phyloP scores from a whole-genome alignment of 345 rosid genomes.

The Heritiera fomes region DNA sequence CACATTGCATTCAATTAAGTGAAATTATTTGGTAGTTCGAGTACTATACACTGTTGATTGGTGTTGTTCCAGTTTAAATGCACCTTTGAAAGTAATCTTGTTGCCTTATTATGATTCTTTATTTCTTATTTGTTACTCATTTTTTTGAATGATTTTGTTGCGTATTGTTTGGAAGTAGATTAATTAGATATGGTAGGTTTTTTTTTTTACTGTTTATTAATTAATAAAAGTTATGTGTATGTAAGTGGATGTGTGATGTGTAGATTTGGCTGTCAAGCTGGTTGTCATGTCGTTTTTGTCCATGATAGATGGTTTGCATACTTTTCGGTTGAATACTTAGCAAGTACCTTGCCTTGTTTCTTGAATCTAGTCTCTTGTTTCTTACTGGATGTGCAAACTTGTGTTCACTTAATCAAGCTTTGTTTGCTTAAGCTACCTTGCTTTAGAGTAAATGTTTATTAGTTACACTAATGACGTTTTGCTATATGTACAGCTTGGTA shows the following conservation, averaged over 20 bases:
- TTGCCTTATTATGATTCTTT: not conserved
- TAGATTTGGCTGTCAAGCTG: not conserved
- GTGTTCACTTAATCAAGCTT: not conserved
- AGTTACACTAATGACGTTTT: not conserved
- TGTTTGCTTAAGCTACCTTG: conserved; percentile 23
- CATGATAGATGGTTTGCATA: not conserved
- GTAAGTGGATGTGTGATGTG: not conserved
- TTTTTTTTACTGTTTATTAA: not conserved
- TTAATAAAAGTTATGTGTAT: not conserved
- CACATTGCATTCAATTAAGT: not conserved
- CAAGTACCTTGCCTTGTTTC: not conserved
- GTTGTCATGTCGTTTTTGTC: not conserved
- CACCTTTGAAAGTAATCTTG: not conserved
- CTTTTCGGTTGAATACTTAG: not conserved
- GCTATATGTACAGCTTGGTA: conserved; percentile 28
- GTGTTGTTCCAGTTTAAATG: not conserved
- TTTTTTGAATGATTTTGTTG: conserved; percentile 2
- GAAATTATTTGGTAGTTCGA: not conserved
- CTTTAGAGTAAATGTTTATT: conserved; percentile 17
- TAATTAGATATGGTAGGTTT: conserved; percentile 6
- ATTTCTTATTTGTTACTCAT: not conserved
- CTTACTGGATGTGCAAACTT: not conserved
- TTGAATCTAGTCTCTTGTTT: not conserved
- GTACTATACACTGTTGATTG: not conserved
- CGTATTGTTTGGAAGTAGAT: not conserved